A percentile compares a stretch with the other conserved stretches of the same genome.
These are phyloP conservation scores for Candida caryicola DNA, from an alignment of 805 yeast genomes.

Conservation along the genomic window DNA sequence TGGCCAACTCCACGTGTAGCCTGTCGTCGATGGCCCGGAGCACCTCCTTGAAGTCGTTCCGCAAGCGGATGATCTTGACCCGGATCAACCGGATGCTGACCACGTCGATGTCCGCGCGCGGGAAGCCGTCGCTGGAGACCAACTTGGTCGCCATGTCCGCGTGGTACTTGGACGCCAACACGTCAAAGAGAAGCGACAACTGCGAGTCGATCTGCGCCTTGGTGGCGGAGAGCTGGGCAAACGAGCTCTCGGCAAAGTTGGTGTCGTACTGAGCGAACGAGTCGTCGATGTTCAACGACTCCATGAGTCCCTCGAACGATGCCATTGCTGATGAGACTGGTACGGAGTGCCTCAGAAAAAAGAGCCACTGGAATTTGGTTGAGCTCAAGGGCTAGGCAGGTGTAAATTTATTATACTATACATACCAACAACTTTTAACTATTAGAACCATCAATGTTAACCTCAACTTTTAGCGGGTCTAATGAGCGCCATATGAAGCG, in stretches of 20 bases:
- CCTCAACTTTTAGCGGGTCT: no score
- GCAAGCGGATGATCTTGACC: conserved; percentile 59
- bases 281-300: conserved; percentile 24
- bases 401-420: no score
- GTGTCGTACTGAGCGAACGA: conserved; percentile 19
- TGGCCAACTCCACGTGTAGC: conserved; percentile 43
- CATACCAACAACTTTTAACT: no score
- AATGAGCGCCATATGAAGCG: neutral
- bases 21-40: conserved; percentile 45
- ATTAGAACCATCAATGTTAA: no score
- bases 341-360: conserved; percentile 1
- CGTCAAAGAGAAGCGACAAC: conserved; percentile 34
- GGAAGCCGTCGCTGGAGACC: conserved; percentile 75
- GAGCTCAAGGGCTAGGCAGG: no score
- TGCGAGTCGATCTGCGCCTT: conserved; percentile 40
- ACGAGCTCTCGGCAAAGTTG: conserved; percentile 14
- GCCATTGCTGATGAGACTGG: neutral
- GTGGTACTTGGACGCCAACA: conserved; percentile 41
- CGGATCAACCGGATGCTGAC: conserved; percentile 60
- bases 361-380: no score
- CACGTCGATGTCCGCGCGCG: conserved; percentile 80
- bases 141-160: conserved; percentile 65
- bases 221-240: conserved; percentile 23
- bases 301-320: conserved; percentile 27
- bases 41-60: conserved; percentile 64